Conservation (phyloP, 768 basidiomycete genomes). For the Termitomyces sp. region DNA sequence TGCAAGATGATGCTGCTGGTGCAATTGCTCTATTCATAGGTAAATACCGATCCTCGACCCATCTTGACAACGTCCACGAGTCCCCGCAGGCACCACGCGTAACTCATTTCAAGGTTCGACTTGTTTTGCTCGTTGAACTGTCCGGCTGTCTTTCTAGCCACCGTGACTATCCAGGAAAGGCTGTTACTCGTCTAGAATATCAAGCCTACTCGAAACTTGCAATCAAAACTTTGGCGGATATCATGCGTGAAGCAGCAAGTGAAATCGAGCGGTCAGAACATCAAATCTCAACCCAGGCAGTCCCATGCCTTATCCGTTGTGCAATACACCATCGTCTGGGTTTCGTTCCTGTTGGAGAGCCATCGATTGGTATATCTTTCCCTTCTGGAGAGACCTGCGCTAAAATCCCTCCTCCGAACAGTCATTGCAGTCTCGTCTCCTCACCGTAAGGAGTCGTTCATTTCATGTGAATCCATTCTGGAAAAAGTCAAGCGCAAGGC, state of each 20-base stretch:
- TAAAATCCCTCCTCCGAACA: slow-evolving; percentile 8
- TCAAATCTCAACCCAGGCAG: slow-evolving; percentile 20
- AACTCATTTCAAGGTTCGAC: slow-evolving; percentile 74
- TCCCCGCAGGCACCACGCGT: slow-evolving; percentile 59
- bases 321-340: slow-evolving; percentile 76
- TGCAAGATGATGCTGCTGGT: slow-evolving; percentile 61
- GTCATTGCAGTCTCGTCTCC: slow-evolving; percentile 83
- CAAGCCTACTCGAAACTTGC: slow-evolving; percentile 81
- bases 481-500: slow-evolving; percentile 80
- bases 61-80: neutral
- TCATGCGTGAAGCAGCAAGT: slow-evolving; percentile 43
- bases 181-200: slow-evolving; percentile 71
- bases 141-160: neutral
- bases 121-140: neutral
- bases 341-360: slow-evolving; percentile 68
- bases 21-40: slow-evolving; percentile 78
- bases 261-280: slow-evolving; percentile 40
- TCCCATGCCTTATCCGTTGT: slow-evolving; percentile 46
- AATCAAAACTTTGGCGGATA: slow-evolving; percentile 68
- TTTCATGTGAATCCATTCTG: slow-evolving; percentile 76
- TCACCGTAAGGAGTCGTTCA: slow-evolving; percentile 78
- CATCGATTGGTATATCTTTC: slow-evolving; percentile 54
- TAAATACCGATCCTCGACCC: slow-evolving; percentile 6
- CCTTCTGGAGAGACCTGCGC: neutral
- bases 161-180: slow-evolving; percentile 42